These are phyloP conservation scores for Camellia japonica DNA, from an alignment of 148 eudicot genomes.

Conservation along the genomic window DNA sequence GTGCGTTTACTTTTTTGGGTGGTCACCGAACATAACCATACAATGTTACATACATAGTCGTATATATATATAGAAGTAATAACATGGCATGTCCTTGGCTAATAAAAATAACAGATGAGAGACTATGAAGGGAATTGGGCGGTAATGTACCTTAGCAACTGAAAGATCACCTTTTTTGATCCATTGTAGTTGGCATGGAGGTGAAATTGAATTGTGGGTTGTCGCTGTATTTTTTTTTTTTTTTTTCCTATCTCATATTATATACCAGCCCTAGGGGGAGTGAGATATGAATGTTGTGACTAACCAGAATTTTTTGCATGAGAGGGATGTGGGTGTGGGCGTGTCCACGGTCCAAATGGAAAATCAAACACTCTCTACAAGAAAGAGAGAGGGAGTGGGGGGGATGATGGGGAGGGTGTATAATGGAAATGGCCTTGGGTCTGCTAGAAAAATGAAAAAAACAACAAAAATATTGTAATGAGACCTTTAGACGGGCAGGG, in stretches of 20 bases:
- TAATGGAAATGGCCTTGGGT: not conserved
- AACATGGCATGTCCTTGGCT: not conserved
- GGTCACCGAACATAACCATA: constrained; percentile 23
- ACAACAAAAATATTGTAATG: too few relatives aligned
- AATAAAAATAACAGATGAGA: constrained; percentile 10
- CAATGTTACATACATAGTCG: constrained; percentile 19
- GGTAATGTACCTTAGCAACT: constrained; percentile 19
- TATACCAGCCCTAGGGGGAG: not conserved
- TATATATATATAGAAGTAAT: not conserved
- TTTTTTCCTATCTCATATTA: not conserved
- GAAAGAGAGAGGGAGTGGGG: constrained; percentile 9
- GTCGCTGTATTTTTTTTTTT: not conserved
- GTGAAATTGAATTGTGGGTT: constrained; percentile 17
- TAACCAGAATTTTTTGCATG: constrained; percentile 16
- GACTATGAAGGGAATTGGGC: constrained; percentile 1
- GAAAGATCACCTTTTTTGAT: constrained; percentile 10
- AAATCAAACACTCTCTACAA: not conserved
- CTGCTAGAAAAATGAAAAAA: not conserved
- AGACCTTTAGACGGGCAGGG: too few relatives aligned
- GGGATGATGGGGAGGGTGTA: not conserved
- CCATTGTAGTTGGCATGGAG: constrained; percentile 10
- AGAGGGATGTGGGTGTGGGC: constrained; percentile 25
- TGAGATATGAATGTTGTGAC: constrained; percentile 20
- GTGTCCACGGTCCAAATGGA: constrained; percentile 20
- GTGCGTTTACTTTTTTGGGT: constrained; percentile 9